Conservation (phyloP, 495 filamentous ascomycete species). For the Neurospora sp. region DNA sequence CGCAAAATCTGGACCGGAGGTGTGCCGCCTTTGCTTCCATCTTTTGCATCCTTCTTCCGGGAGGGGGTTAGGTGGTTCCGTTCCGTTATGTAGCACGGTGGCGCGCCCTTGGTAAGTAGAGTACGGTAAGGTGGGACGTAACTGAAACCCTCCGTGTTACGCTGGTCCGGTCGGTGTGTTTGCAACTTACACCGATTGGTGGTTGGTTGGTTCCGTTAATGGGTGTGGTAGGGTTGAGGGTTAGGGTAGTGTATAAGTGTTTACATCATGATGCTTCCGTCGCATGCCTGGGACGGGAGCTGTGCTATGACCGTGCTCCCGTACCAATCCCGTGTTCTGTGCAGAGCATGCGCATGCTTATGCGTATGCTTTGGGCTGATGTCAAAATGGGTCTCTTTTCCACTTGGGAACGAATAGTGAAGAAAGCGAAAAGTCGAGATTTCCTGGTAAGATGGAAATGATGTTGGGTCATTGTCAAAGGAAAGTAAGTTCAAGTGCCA, state of each 20-base stretch:
- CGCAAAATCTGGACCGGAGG: neutral
- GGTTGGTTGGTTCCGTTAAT: neutral
- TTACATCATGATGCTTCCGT: neutral
- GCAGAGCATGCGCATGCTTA: neutral
- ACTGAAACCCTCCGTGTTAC: neutral
- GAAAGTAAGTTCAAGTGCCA: neutral
- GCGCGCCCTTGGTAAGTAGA: neutral
- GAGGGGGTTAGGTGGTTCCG: neutral
- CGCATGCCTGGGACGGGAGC: too few relatives aligned
- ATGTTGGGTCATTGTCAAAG: neutral
- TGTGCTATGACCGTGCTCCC: neutral
- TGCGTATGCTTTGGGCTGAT: neutral
- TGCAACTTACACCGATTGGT: neutral
- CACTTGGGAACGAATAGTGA: neutral
- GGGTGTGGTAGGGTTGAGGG: neutral
- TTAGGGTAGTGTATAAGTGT: neutral
- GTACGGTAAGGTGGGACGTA: neutral
- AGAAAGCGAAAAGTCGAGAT: neutral
- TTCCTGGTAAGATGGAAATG: neutral
- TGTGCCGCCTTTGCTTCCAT: neutral
- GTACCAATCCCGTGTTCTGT: neutral
- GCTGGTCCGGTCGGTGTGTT: neutral
- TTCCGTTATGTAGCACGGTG: neutral
- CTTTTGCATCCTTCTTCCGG: neutral
- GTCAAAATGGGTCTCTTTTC: neutral